Base-by-base conservation (phyloP, 1,284 basidiomycete species). In the Heliocybe sulcata region DNA sequence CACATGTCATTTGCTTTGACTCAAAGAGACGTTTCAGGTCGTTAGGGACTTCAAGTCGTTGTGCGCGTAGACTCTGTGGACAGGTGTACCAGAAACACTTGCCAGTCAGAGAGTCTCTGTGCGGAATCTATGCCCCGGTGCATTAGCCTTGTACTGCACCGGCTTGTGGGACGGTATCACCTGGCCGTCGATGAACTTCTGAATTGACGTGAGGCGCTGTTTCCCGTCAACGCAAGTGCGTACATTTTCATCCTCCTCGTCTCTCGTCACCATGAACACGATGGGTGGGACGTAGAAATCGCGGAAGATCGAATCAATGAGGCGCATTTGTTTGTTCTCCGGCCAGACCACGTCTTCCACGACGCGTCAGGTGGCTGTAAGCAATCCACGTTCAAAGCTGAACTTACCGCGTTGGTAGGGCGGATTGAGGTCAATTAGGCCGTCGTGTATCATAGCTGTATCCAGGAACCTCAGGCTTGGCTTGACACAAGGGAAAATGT, bases 181-280 rank as follows among this genome's bases (percentile, higher is more conserved):
- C 66, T 82, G 71, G 14, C 87, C 87, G 58, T 86, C 83, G 51
- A 87, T 74, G 62, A 89, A 88, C 59, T 79, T 81, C 60, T 82
- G 79, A 57, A 89, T 86, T 0, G 86, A 87, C 0, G 85, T 88
- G 51, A 89, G 66, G 45, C 87, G 73, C 70, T 89, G 87, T 64
- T 90, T 90, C 2, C 87, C 87, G 59, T 90, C 88, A 14, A 90
- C 85, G 59, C 88, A 90, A 51, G 82, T 69, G 56, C 79, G 69
- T n/a, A 78, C 67, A 35, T 73, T 70, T 50, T 77, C 74, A 0
- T 78, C 82, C 0, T 82, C 80, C 9, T 81, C 77, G 54, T 81
- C 77, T 1, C 62, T 59, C 22, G 61, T 66, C 1, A 85, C 73
- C 2, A 82, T 79, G 56, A 90, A 87, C 31, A 90, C 81, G 19